These are phyloP conservation scores for Cladorrhinum sp. DNA, from an alignment of 2,329 filamentous ascomycete genomes.

Conservation along the genomic window DNA sequence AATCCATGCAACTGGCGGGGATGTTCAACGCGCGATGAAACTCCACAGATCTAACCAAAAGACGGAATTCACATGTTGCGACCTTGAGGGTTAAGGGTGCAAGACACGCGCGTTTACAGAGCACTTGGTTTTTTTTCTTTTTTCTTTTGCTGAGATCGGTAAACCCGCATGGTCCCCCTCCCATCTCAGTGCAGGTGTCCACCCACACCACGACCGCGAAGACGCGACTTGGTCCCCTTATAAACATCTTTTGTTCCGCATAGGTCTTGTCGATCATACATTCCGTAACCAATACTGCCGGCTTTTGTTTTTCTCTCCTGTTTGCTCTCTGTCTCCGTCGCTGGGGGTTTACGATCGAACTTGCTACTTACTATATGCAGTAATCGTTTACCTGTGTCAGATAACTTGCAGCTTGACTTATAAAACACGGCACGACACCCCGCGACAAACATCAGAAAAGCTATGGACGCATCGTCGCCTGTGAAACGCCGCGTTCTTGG, in stretches of 20 bases:
- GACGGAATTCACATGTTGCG: not conserved
- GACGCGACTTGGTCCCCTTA: not conserved
- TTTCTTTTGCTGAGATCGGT: not conserved
- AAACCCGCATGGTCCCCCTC: not conserved
- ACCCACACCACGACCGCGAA: not conserved
- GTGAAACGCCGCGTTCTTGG: slow-evolving; percentile 49
- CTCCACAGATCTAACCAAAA: not conserved
- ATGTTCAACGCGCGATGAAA: not conserved
- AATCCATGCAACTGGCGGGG: not conserved
- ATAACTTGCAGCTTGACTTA: not conserved
- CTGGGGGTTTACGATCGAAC: not conserved
- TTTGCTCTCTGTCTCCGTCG: not conserved
- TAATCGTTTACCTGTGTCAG: not conserved
- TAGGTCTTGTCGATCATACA: not conserved
- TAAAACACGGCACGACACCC: not conserved
- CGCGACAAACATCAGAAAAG: not conserved
- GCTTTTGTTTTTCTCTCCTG: not conserved
- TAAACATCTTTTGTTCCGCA: not conserved
- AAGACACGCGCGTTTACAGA: not conserved
- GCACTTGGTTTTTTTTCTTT: not conserved
- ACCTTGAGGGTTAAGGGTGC: not conserved
- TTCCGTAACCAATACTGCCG: not conserved
- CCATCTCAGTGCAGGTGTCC: not conserved
- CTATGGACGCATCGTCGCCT: slow-evolving; percentile 33
- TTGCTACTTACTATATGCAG: not conserved